These are phyloP conservation scores for Phaffia tasmanica DNA, from an alignment of 768 basidiomycete genomes.

Conservation along the genomic window DNA sequence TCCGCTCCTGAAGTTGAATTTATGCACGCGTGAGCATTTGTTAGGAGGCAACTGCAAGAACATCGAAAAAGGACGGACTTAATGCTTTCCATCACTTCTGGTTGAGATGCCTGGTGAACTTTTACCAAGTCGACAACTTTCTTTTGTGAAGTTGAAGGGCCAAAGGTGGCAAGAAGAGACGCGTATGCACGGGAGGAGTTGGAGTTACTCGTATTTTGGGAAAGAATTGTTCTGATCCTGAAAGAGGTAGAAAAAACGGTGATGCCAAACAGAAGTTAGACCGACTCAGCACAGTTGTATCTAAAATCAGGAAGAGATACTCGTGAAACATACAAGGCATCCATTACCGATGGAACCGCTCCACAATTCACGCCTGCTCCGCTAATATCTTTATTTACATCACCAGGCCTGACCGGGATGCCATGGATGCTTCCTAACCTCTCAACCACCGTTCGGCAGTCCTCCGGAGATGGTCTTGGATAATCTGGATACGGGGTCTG, in stretches of 20 bases:
- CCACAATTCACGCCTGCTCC: constrained; percentile 21
- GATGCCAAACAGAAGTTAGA: not conserved
- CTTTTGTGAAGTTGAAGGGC: constrained; percentile 2
- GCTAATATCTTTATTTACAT: not conserved
- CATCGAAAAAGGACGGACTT: not conserved
- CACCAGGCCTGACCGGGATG: constrained; percentile 11
- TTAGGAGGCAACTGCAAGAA: not conserved
- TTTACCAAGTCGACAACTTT: constrained; percentile 11
- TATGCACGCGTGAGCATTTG: not conserved
- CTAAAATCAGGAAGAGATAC: not conserved
- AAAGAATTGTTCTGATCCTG: constrained; percentile 24
- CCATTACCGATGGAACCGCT: constrained; percentile 18
- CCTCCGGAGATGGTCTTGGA: constrained; percentile 8
- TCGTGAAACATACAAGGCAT: constrained; percentile 16
- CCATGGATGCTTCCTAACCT: constrained; percentile 17
- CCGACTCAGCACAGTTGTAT: not conserved
- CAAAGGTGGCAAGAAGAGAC: constrained; percentile 15
- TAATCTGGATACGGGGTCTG: constrained; percentile 13
- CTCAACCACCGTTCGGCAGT: constrained; percentile 16
- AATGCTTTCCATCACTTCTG: constrained; percentile 5
- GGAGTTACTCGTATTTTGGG: constrained; percentile 24
- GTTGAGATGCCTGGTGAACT: not conserved
- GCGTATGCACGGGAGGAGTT: constrained; percentile 24
- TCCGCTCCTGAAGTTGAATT: constrained; percentile 7
- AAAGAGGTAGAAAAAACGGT: not conserved